Conservation (phyloP, 2,329 filamentous ascomycete genomes). For the Hypocreales sp. region DNA sequence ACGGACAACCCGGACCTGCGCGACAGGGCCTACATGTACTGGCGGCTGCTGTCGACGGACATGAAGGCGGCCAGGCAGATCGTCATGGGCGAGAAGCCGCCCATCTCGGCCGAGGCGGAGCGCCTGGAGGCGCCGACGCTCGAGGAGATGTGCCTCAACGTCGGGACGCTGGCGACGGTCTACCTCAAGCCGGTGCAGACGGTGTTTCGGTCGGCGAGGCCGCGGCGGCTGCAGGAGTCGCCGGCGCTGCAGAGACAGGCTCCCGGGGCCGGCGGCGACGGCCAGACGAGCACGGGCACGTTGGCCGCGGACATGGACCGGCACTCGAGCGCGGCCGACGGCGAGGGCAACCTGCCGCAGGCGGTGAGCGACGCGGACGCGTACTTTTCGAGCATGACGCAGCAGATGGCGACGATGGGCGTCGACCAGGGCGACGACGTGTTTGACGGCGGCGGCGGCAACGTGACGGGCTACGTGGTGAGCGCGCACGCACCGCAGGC, state of each 20-base stretch:
- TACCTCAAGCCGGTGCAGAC: slow-evolving; percentile 97
- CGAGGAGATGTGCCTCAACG: slow-evolving; percentile 93
- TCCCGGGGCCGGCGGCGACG: slow-evolving; percentile 36
- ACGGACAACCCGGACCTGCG: slow-evolving; percentile 97
- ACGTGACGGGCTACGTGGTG: slow-evolving; percentile 50
- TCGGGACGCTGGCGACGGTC: slow-evolving; percentile 89
- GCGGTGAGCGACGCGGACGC: slow-evolving; percentile 76
- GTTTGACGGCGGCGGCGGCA: slow-evolving; percentile 42
- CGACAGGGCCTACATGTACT: slow-evolving; percentile 98
- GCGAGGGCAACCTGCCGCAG: slow-evolving; percentile 39
- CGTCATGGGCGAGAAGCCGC: slow-evolving; percentile 94
- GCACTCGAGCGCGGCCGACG: slow-evolving; percentile 13
- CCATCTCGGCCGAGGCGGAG: slow-evolving; percentile 92
- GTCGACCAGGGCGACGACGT: slow-evolving; percentile 46
- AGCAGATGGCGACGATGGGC: slow-evolving; percentile 59
- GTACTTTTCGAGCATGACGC: slow-evolving; percentile 69
- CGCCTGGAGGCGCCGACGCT: slow-evolving; percentile 81
- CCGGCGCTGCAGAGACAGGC: slow-evolving; percentile 69
- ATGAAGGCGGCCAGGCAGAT: slow-evolving; percentile 73
- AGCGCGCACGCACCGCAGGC: slow-evolving; percentile 70
- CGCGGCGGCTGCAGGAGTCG: slow-evolving; percentile 63
- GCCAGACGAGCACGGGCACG: slow-evolving; percentile 44
- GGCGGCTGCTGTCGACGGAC: slow-evolving; percentile 86
- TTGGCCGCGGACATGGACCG: slow-evolving; percentile 37
- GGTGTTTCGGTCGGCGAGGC: slow-evolving; percentile 81